Evolutionary conservation across 1,284 basidiomycete genomes (phyloP), one percentile per base, ranked within the genome.

Genomic region (Anthracocystis panici-leucophaei): DNA sequence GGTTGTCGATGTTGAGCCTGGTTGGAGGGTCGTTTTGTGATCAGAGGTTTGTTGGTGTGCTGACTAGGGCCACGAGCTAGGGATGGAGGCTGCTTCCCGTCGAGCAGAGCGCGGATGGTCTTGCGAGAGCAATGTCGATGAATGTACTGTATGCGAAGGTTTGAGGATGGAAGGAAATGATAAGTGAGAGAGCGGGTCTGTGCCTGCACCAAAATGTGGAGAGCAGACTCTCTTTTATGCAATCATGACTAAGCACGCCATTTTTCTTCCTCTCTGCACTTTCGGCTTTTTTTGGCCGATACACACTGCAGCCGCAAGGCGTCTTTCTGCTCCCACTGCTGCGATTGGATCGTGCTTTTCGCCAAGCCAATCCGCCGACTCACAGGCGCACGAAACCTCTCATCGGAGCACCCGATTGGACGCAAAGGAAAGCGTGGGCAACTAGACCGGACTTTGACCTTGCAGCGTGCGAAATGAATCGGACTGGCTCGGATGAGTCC

Each of bases 131-230:
- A n/a, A 31, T 31, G 48, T n/a, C n/a, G 29, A 49, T 49, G 48
- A 27, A 27, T 49, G 48, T 20, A 31, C 5, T 49, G 48, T 20
- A 31, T 12, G 27, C 18, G n/a, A n/a, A 27, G 27, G 29, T 5
- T 31, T 27, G 29, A 31, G n/a, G n/a, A 18, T 31, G 18, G 4
- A 23, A 49, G 25, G 29, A 20, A 20, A 38, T n/a, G 48, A 49
- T 29, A 29, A 49, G 46, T 25, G 11, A 27, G 27, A 31, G 25
- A 20, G 29, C 7, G 11, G 42, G 54, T 29, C 29, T 44, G 33
- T 48, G 55, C 55, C 38, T 23, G 14, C n/a, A 9, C 35, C 4
- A 27, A 38, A 31, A 56, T 48, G 55, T 57, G 55, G 55, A 57
- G 55, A 44, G 14, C 27, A 45, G 44, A 57, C 55, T 20, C 20